Base-by-base conservation (phyloP, 2,329 filamentous ascomycete genomes). In the Cryoendolithus antarcticus region DNA sequence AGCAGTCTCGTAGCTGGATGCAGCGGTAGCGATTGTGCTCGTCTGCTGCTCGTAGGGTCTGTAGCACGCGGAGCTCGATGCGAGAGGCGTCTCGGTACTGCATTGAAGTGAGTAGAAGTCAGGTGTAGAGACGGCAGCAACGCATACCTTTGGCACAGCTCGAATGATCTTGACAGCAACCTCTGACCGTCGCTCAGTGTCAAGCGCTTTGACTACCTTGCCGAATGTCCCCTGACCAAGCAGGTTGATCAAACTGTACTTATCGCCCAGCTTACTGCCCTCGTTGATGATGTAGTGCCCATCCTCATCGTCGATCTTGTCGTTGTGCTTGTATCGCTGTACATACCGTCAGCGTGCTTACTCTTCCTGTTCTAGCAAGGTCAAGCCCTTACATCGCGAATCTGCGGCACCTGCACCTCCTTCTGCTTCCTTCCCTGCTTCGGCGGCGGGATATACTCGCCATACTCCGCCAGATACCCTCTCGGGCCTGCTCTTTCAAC, bases 81-180 rank as follows among this genome's bases (percentile, higher is more conserved):
- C 86, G 77, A 6, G 85, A 93, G 29, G 91, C 91, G 64, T 98
- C 91, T 34, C 91, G 81, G 58, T 98, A 98, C 60, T 58, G 45
- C 12, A 11, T 15, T 4, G 29, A 37, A 35, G 35, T 12, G 9
- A 24, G 12, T 32, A 9, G 7, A 29, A 29, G 15, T 7, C 19
- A 19, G 28, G 15, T 9, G 7, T 9, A 32, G 31, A 8, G n/a
- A 9, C 3, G 9, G 6, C 9, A 21, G 21, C 33, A 7, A 13
- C 9, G 24, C 32, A 33, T 45, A 57, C 55, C 52, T 98, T 98
- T 57, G 94, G 91, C 9, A 98, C 91, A 1, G 91, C 95, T 50
- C 91, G 81, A 49, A 98, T 96, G 60, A 98, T 93, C 62, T 98
- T 98, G 62, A 98, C 86, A 28, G 91, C 91, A 49, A 93, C 93